phyloP scores from a whole-genome alignment of 1,139 yeast genomes.

The Taphrina sp. region DNA sequence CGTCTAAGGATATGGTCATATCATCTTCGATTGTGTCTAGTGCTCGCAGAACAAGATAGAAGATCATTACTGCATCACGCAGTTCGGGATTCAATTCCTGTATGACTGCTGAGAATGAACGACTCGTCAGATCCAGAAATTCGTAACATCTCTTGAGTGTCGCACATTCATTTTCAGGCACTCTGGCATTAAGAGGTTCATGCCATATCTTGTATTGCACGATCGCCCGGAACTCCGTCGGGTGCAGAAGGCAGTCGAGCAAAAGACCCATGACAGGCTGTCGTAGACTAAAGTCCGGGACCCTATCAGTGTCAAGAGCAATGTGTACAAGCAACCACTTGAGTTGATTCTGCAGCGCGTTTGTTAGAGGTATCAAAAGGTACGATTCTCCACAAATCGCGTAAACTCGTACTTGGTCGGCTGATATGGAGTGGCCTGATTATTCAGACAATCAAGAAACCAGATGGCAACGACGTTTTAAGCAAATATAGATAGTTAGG shows the following conservation, averaged over 20 bases:
- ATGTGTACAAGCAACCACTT: too few species aligned
- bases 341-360: too few species aligned
- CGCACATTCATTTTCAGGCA: slow-evolving; percentile 49
- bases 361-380: too few species aligned
- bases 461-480: too few species aligned
- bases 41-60: slow-evolving; percentile 82
- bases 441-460: too few species aligned
- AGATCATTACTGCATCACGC: slow-evolving; percentile 74
- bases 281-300: too few species aligned
- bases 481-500: too few species aligned
- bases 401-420: too few species aligned
- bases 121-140: slow-evolving; percentile 66
- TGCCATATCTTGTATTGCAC: slow-evolving; percentile 40
- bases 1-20: slow-evolving; percentile 70
- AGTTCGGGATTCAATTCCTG: slow-evolving; percentile 87
- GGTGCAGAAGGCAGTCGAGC: slow-evolving; percentile 15
- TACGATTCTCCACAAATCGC: too few species aligned
- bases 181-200: slow-evolving; percentile 56
- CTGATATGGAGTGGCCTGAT: too few species aligned
- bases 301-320: too few species aligned
- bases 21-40: slow-evolving; percentile 97
- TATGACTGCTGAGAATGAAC: slow-evolving; percentile 91
- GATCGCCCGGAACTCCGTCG: slow-evolving; percentile 38
- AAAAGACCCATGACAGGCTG: slow-evolving; percentile 27
- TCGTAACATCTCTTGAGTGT: slow-evolving; percentile 65